Conservation (phyloP, 305 asterid species). For the Solanum chacoense region DNA sequence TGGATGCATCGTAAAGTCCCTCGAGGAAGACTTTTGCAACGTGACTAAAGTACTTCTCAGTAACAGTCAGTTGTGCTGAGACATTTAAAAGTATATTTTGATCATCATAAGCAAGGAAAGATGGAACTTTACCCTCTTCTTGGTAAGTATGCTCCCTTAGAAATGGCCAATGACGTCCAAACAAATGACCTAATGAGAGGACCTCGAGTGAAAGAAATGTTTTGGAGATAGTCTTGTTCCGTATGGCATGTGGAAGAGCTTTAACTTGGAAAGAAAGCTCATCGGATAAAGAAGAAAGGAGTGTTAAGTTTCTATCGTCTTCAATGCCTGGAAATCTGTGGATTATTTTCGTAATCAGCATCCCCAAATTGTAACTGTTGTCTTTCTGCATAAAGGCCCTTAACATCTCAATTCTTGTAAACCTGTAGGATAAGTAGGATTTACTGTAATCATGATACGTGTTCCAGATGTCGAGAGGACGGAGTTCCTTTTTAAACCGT, state of each 20-base stretch:
- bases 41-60: background rate
- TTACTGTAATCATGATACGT: background rate
- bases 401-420: conserved; percentile 1
- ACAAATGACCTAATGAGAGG: conserved; percentile 8
- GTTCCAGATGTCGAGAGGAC: conserved; percentile 1
- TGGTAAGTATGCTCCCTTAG: background rate
- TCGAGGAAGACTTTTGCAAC: background rate
- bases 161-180: conserved; percentile 3
- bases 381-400: background rate
- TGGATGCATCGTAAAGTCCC: conserved; percentile 3
- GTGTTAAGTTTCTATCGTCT: background rate
- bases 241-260: conserved; percentile 2
- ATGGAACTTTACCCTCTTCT: background rate
- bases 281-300: background rate
- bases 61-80: conserved; percentile 6
- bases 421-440: conserved; percentile 8
- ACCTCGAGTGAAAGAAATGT: background rate
- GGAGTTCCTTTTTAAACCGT: conserved; percentile 3
- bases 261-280: conserved; percentile 6
- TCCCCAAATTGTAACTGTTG: background rate
- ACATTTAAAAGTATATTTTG: background rate
- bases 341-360: background rate
- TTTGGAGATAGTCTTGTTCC: background rate
- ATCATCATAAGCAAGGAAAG: background rate
- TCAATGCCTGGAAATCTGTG: conserved; percentile 5